phyloP scores from a whole-genome alignment of 2,329 filamentous ascomycete species.

The Pseudogymnoascus sp. region DNA sequence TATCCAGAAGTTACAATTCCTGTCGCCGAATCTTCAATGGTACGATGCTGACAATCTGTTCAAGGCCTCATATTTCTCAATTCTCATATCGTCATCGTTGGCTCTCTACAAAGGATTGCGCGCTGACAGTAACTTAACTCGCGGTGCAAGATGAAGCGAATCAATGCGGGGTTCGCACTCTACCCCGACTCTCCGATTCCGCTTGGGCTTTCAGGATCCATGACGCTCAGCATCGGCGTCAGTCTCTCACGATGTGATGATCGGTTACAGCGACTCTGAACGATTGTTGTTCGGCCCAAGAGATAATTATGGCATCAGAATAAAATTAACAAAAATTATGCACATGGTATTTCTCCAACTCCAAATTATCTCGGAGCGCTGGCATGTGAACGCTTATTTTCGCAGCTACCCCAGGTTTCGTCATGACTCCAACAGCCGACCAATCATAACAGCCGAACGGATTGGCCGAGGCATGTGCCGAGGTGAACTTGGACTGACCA shows the following conservation, averaged over 20 bases:
- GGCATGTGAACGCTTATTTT: conserved; percentile 9
- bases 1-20: background rate
- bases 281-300: no score
- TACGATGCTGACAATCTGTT: background rate
- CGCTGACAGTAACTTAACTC: background rate
- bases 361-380: background rate
- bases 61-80: background rate
- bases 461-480: conserved; percentile 9
- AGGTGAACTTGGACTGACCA: background rate
- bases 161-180: background rate
- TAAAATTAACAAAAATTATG: background rate
- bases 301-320: background rate
- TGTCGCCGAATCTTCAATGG: background rate
- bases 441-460: background rate
- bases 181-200: background rate
- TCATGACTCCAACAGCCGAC: conserved; percentile 1
- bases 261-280: background rate
- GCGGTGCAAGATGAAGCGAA: background rate
- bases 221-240: background rate
- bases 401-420: conserved; percentile 6
- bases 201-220: background rate
- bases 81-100: background rate
- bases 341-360: background rate
- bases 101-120: background rate
- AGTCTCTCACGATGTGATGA: background rate